Percentiles rank a stretch among this genome's conserved stretches.
phyloP scores from a whole-genome alignment of 306 rosid species.

The Lablab purpureus region DNA sequence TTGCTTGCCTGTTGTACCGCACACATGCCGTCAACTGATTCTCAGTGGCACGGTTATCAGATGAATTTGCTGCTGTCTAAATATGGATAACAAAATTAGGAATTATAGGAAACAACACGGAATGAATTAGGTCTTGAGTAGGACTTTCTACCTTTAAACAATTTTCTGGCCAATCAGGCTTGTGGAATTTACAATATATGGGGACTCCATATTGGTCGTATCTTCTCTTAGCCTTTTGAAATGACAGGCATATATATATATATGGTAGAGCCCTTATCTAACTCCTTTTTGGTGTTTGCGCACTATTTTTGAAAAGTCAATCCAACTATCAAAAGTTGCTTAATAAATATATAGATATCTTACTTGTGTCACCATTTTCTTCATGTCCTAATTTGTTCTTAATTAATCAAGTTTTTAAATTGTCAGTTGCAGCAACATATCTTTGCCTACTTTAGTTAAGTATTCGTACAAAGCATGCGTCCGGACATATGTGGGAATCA shows the following conservation, averaged over 20 bases:
- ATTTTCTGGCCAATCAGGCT: constrained; percentile 17
- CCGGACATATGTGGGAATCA: neutral
- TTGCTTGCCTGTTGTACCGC: constrained; percentile 49
- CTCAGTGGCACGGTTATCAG: constrained; percentile 39
- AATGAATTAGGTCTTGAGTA: constrained; percentile 51
- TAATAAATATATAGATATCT: neutral
- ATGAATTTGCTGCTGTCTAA: constrained; percentile 18
- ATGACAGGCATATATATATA: neutral
- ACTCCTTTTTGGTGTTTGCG: neutral
- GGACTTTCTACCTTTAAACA: constrained; percentile 5
- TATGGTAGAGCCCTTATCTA: constrained; percentile 36
- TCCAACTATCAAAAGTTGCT: constrained; percentile 34
- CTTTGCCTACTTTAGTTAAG: neutral
- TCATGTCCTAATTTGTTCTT: constrained; percentile 16
- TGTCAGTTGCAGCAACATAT: constrained; percentile 1
- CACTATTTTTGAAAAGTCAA: constrained; percentile 33
- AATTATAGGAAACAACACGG: constrained; percentile 4
- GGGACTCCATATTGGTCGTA: constrained; percentile 15
- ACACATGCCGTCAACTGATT: constrained; percentile 39
- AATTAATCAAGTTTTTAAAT: constrained; percentile 10
- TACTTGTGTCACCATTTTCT: constrained; percentile 13
- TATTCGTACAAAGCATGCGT: constrained; percentile 19
- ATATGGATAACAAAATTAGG: constrained; percentile 39
- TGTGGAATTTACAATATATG: constrained; percentile 1
- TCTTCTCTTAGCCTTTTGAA: constrained; percentile 27